A percentile compares a stretch with the other conserved stretches of the same genome.
phyloP scores from a whole-genome alignment of 2,329 filamentous ascomycete genomes.

The Xylariaceae sp. region DNA sequence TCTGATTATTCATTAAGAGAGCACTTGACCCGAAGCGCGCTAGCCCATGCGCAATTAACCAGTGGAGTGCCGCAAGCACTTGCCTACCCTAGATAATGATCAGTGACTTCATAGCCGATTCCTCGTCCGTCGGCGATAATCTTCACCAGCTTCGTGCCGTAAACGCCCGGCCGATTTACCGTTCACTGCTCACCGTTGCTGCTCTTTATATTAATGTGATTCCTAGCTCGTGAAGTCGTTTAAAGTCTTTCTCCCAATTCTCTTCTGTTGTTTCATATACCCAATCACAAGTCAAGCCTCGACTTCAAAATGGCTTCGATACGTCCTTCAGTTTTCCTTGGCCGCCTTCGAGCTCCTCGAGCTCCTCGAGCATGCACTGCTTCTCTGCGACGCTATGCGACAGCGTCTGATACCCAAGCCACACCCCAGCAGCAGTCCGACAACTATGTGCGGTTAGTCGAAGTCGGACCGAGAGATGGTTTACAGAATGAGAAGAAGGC shows the following conservation, averaged over 20 bases:
- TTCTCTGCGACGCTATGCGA: conserved; percentile 27
- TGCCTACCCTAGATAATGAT: not conserved
- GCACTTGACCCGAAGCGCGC: not conserved
- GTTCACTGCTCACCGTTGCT: not conserved
- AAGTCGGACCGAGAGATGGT: conserved; percentile 65
- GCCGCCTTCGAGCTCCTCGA: conserved; percentile 22
- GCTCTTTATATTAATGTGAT: not conserved
- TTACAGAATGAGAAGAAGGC: conserved; percentile 61
- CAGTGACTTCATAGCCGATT: conserved; percentile 11
- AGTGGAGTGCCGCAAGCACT: not conserved
- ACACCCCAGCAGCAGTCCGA: conserved; percentile 19
- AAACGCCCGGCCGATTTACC: conserved; percentile 14
- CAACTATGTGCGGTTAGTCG: conserved; percentile 47
- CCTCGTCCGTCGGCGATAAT: not conserved
- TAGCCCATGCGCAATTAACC: not conserved
- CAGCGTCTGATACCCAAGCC: conserved; percentile 29
- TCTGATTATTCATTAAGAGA: too few species aligned
- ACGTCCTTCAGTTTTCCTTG: conserved; percentile 29
- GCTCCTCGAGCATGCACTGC: conserved; percentile 12
- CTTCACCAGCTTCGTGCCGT: conserved; percentile 15
- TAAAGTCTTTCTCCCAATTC: not conserved
- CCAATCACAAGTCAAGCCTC: conserved; percentile 13
- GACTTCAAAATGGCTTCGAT: conserved; percentile 30
- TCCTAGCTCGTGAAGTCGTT: not conserved
- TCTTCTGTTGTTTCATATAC: not conserved